Conservation (phyloP, 441 rosid species). For the Gossypium trilobum region DNA sequence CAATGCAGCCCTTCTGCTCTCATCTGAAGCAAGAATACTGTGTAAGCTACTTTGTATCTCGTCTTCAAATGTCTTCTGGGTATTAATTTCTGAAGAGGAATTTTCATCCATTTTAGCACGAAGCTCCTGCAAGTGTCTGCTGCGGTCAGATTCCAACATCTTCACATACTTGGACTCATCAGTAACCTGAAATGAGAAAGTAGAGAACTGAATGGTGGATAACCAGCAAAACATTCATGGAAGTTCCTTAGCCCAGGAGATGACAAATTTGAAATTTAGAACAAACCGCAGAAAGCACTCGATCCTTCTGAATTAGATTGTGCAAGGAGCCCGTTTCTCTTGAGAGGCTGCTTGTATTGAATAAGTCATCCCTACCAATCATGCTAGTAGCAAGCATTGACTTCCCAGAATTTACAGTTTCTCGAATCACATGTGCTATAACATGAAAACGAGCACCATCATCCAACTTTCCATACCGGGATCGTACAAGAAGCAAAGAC, state of each 20-base stretch:
- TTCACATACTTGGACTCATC: constrained; percentile 79
- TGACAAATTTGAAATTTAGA: constrained; percentile 8
- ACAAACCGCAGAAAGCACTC: constrained; percentile 74
- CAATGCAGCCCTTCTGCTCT: constrained; percentile 60
- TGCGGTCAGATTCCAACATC: constrained; percentile 57
- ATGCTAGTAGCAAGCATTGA: constrained; percentile 74
- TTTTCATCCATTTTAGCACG: constrained; percentile 54
- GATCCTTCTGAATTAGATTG: constrained; percentile 85
- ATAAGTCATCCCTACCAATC: constrained; percentile 63
- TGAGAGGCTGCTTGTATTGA: constrained; percentile 49
- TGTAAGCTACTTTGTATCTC: constrained; percentile 57
- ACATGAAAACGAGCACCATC: constrained; percentile 97
- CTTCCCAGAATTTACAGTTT: constrained; percentile 81
- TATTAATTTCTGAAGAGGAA: constrained; percentile 41
- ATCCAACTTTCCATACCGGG: constrained; percentile 70
- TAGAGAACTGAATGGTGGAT: neutral
- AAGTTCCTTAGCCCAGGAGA: neutral
- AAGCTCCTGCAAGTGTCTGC: constrained; percentile 64
- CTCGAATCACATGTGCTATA: constrained; percentile 83
- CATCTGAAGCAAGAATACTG: constrained; percentile 67
- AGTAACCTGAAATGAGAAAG: constrained; percentile 39
- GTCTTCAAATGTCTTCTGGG: constrained; percentile 69
- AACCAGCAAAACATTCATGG: constrained; percentile 7
- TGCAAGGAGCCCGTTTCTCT: constrained; percentile 65
- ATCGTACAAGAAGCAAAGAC: constrained; percentile 75